These are phyloP conservation scores for Solanum peruvianum DNA, from an alignment of 257 asterid genomes.

Conservation along the genomic window DNA sequence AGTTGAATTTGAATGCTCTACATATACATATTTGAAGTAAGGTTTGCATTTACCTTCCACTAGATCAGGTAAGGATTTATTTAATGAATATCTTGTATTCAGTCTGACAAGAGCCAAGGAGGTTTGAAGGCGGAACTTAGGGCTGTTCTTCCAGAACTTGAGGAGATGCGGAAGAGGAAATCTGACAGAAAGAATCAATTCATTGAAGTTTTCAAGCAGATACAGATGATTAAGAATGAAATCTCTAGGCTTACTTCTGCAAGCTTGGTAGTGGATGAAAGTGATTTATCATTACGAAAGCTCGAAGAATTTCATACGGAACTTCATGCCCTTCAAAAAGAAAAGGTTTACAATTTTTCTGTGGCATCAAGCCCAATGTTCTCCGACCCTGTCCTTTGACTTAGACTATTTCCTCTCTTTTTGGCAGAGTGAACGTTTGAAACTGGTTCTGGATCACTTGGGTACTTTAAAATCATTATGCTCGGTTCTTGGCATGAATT, in stretches of 20 bases:
- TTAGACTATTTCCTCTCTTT: background rate
- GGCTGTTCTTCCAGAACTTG: slow-evolving; percentile 65
- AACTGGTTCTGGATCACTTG: slow-evolving; percentile 56
- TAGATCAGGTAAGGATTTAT: background rate
- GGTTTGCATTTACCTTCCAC: background rate
- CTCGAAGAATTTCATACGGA: slow-evolving; percentile 74
- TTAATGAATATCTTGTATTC: background rate
- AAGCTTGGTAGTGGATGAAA: slow-evolving; percentile 44
- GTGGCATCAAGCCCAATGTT: background rate
- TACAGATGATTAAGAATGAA: slow-evolving; percentile 56
- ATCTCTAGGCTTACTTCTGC: slow-evolving; percentile 26
- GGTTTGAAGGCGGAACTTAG: slow-evolving; percentile 73
- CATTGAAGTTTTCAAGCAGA: slow-evolving; percentile 52
- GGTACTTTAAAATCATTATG: slow-evolving; percentile 59
- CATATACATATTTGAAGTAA: background rate
- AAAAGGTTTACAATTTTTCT: slow-evolving; percentile 47
- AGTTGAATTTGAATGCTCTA: background rate
- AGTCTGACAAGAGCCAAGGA: slow-evolving; percentile 68
- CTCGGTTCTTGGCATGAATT: slow-evolving; percentile 85
- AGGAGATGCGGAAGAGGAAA: slow-evolving; percentile 85
- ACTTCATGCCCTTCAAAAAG: slow-evolving; percentile 68
- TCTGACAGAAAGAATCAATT: slow-evolving; percentile 65
- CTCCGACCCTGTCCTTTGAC: background rate
- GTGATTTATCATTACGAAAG: slow-evolving; percentile 69
- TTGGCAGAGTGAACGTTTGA: slow-evolving; percentile 77